phyloP scores from a whole-genome alignment of 208 protist genomes.

The Trypanosoma melophagium region DNA sequence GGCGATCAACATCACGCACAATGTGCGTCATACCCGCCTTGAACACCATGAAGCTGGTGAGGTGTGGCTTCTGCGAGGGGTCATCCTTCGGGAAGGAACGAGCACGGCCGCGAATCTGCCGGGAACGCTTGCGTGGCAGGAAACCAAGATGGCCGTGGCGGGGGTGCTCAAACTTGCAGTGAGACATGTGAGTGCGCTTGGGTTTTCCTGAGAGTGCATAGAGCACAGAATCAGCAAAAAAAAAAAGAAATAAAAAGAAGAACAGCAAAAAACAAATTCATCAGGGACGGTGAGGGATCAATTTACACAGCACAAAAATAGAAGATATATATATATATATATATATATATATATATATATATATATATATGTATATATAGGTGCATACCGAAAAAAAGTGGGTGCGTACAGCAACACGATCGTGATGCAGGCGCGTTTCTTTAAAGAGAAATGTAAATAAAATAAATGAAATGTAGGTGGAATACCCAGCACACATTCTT shows the following conservation, averaged over 20 bases:
- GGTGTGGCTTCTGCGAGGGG: constrained; percentile 91
- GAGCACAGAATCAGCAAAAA: not conserved
- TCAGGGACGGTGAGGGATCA: not conserved
- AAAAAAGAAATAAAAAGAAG: constrained; percentile 9
- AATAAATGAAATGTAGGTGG: not conserved
- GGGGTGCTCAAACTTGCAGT: constrained; percentile 98
- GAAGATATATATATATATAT: no score
- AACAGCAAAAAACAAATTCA: not conserved
- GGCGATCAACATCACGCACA: constrained; percentile 96
- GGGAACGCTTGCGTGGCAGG: constrained; percentile 95
- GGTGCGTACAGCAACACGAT: no score
- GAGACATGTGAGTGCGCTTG: constrained; percentile 56
- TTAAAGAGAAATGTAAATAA: no score
- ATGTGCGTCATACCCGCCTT: constrained; percentile 99
- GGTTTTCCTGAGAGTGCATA: not conserved
- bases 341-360: no score
- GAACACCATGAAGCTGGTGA: constrained; percentile 98
- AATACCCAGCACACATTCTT: not conserved
- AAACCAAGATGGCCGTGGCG: constrained; percentile 98
- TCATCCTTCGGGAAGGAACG: constrained; percentile 97
- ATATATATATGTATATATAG: not conserved
- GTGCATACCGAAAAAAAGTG: not conserved
- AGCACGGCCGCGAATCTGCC: constrained; percentile 91
- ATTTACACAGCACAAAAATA: no score
- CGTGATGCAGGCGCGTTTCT: no score